These are phyloP conservation scores for Theileria equi DNA, from an alignment of 169 alveolate species.

Conservation along the genomic window DNA sequence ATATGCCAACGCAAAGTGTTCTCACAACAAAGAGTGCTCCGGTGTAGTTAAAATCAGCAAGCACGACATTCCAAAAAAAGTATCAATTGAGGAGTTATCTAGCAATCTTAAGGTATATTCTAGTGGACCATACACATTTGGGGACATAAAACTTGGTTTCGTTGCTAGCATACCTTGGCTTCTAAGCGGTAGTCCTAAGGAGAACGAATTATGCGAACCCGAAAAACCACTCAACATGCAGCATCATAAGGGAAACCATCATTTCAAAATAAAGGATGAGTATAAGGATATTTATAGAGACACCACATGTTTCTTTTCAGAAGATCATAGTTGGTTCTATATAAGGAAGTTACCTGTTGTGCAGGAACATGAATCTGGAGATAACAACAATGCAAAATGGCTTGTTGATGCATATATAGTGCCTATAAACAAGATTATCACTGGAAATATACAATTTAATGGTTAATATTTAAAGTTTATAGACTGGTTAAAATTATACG, in stretches of 20 bases:
- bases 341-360: conserved; percentile 26
- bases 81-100: conserved; percentile 18
- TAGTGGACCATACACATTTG: conserved; percentile 18
- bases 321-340: conserved; percentile 42
- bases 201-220: neutral
- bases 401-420: conserved; percentile 39
- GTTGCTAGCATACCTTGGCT: neutral
- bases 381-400: neutral
- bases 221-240: neutral
- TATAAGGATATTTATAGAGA: conserved; percentile 3
- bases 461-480: too few relatives aligned
- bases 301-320: conserved; percentile 34
- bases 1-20: neutral
- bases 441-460: conserved; percentile 38
- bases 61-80: neutral
- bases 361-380: neutral
- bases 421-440: conserved; percentile 10
- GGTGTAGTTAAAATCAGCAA: neutral
- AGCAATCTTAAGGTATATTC: conserved; percentile 8
- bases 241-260: neutral
- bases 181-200: neutral
- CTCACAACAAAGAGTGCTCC: neutral
- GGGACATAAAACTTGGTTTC: neutral
- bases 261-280: neutral
- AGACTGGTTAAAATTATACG: too few relatives aligned